phyloP scores from a whole-genome alignment of 768 basidiomycete species.

The Rhizopogon vulgaris region DNA sequence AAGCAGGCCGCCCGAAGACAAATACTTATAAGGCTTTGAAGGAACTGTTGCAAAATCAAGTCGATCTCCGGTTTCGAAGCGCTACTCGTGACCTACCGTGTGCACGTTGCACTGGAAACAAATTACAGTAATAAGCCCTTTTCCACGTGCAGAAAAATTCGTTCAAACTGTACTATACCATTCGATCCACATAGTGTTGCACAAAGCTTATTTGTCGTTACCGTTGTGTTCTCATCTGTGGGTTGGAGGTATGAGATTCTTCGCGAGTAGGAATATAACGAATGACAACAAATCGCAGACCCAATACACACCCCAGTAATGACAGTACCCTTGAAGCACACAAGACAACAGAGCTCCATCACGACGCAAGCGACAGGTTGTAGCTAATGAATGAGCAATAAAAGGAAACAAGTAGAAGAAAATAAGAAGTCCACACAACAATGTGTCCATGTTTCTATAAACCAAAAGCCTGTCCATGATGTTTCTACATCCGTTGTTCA shows the following conservation, averaged over 20 bases:
- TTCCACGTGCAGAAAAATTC: too few species aligned
- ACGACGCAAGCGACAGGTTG: not conserved
- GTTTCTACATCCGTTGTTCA: not conserved
- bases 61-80: not conserved
- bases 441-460: not conserved
- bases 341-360: not conserved
- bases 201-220: too few species aligned
- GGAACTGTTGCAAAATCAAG: not conserved
- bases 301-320: not conserved
- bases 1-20: not conserved
- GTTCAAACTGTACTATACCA: too few species aligned
- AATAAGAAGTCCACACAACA: not conserved
- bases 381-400: slow-evolving; percentile 1
- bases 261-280: not conserved
- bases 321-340: slow-evolving; percentile 1
- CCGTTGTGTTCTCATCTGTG: too few species aligned
- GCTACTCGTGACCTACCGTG: not conserved
- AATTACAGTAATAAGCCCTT: not conserved
- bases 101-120: too few species aligned
- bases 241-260: too few species aligned
- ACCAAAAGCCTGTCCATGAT: not conserved
- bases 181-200: too few species aligned
- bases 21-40: not conserved
- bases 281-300: not conserved
- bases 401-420: not conserved